Conservation (phyloP, 1,284 basidiomycete genomes). For the Melampsora americana region DNA sequence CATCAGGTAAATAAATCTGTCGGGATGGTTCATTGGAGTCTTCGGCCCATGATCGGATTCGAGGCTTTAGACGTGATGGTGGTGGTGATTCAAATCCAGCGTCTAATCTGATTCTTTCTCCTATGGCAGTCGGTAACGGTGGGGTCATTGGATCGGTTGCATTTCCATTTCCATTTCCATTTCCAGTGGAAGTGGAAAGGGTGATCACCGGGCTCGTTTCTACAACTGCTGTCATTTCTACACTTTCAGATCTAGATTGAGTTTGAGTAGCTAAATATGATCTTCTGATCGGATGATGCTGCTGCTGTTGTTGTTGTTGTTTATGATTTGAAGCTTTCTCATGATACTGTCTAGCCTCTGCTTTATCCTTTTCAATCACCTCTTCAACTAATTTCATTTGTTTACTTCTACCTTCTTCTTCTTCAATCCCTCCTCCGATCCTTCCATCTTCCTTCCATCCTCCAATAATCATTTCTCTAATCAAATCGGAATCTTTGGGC, state of each 20-base stretch:
- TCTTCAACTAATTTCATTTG: slow-evolving; percentile 41
- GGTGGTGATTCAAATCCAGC: background rate
- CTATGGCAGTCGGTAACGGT: background rate
- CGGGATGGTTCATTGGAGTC: background rate
- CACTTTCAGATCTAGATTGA: slow-evolving; percentile 30
- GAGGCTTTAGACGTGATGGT: background rate
- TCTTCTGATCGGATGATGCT: slow-evolving; percentile 8
- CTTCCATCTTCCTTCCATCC: slow-evolving; percentile 14
- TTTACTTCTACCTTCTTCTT: slow-evolving; percentile 17
- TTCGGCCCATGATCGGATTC: background rate
- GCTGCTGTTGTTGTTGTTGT: background rate
- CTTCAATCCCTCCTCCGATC: slow-evolving; percentile 22
- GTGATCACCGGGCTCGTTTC: background rate
- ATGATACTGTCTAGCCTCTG: background rate
- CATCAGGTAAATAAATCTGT: background rate
- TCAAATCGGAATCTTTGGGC: slow-evolving; percentile 61
- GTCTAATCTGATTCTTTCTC: background rate
- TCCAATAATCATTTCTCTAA: slow-evolving; percentile 42
- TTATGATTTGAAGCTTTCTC: background rate
- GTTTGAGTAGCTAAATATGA: background rate
- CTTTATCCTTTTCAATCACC: slow-evolving; percentile 42
- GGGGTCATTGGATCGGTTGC: background rate
- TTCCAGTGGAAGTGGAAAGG: background rate
- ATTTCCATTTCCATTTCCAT: background rate
- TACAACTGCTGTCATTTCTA: slow-evolving; percentile 33